Percentiles rank a stretch among this genome's conserved stretches.
Conservation (phyloP, 2,329 filamentous ascomycete species). For the Catunica adiposa region DNA sequence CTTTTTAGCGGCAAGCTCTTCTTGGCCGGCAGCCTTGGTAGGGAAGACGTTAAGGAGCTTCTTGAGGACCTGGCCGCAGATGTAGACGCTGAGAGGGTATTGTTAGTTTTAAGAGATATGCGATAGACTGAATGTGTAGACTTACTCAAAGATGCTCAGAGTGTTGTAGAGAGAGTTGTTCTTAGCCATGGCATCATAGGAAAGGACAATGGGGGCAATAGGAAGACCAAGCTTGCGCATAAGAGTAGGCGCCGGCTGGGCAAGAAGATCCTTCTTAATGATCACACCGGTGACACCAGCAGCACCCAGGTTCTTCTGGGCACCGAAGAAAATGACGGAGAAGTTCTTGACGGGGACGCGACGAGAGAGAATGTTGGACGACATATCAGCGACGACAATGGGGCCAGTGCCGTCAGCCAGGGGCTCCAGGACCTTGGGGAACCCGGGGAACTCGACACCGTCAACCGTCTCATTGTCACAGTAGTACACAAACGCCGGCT, state of each 20-base stretch:
- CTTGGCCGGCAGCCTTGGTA: conserved; percentile 58
- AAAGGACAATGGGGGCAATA: conserved; percentile 61
- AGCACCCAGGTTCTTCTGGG: conserved; percentile 84
- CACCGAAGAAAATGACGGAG: conserved; percentile 75
- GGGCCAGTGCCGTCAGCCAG: conserved; percentile 44
- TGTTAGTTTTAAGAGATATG: not conserved
- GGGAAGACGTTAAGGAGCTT: conserved; percentile 50
- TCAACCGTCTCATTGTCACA: conserved; percentile 93
- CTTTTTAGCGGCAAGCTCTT: conserved; percentile 58
- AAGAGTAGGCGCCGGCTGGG: conserved; percentile 51
- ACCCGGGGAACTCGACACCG: conserved; percentile 73
- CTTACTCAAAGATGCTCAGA: conserved; percentile 71
- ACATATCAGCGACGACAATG: conserved; percentile 83
- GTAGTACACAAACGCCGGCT: conserved; percentile 64
- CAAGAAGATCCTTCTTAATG: conserved; percentile 64
- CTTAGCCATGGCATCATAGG: conserved; percentile 73
- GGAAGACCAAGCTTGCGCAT: conserved; percentile 61
- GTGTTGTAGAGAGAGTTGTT: conserved; percentile 96
- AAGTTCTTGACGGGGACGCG: conserved; percentile 64
- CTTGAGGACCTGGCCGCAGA: conserved; percentile 77
- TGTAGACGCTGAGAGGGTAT: conserved; percentile 48
- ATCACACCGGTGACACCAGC: conserved; percentile 78
- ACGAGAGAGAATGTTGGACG: conserved; percentile 78
- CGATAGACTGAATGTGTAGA: conserved; percentile 14
- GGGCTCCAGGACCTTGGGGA: conserved; percentile 47